Conservation (phyloP, 129 eudicot species). For the Arctium minus region DNA sequence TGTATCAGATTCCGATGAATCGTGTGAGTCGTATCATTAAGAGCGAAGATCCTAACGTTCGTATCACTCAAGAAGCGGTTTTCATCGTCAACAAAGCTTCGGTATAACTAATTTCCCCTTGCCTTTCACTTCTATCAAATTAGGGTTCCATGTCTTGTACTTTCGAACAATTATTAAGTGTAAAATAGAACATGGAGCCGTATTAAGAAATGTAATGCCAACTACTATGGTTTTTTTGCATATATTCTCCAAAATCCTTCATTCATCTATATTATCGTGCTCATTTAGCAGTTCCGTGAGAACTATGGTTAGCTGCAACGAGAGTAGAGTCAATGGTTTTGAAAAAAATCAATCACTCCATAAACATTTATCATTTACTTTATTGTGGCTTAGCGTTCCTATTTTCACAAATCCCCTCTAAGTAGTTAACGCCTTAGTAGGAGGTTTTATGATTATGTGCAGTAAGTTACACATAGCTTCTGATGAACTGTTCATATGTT, state of each 20-base stretch:
- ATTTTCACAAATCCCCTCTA: background rate
- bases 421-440: background rate
- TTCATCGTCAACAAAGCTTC: conserved; percentile 73
- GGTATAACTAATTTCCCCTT: conserved; percentile 33
- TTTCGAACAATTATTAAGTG: background rate
- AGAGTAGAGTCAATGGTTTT: background rate
- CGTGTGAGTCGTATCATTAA: conserved; percentile 58
- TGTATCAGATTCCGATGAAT: conserved; percentile 52
- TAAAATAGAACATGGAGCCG: background rate
- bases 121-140: background rate
- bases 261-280: background rate
- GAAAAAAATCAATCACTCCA: background rate
- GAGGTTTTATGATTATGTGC: conserved; percentile 2
- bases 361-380: background rate
- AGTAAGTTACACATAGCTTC: background rate
- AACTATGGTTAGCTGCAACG: background rate
- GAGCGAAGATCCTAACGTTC: conserved; percentile 49
- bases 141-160: conserved; percentile 12
- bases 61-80: conserved; percentile 64
- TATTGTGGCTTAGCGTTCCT: background rate
- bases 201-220: background rate
- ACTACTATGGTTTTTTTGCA: background rate
- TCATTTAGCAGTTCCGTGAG: too few species aligned
- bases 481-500: background rate
- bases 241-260: background rate